Evolutionary conservation across 2,329 filamentous ascomycete genomes (phyloP).

Genomic region (Monascus ruber): DNA sequence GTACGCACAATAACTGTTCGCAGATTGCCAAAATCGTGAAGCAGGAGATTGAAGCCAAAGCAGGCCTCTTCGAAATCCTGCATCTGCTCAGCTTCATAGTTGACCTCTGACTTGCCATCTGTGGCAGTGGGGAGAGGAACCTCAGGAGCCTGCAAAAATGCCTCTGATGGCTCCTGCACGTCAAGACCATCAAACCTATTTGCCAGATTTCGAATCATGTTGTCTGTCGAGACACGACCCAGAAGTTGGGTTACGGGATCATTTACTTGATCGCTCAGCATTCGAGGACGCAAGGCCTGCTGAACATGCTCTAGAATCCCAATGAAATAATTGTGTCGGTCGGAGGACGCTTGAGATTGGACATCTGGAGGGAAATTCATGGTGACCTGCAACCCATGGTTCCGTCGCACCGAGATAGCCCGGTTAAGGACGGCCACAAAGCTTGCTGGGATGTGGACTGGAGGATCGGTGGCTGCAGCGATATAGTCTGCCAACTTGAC

Average conservation of each 20-base stretch:
- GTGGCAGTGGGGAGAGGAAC: slow-evolving; percentile 8
- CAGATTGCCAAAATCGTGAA: slow-evolving; percentile 11
- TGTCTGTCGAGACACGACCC: neutral
- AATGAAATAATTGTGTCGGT: slow-evolving; percentile 4
- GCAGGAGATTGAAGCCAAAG: slow-evolving; percentile 10
- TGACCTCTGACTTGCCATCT: slow-evolving; percentile 1
- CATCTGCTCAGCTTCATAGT: slow-evolving; percentile 27
- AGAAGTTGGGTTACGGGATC: too few relatives aligned
- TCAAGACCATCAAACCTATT: slow-evolving; percentile 27
- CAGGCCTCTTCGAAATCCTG: slow-evolving; percentile 7
- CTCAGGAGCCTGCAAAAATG: slow-evolving; percentile 24
- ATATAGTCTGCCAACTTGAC: slow-evolving; percentile 4
- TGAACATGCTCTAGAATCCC: slow-evolving; percentile 4
- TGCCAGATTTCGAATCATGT: neutral
- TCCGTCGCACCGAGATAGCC: slow-evolving; percentile 4
- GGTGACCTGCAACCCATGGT: neutral
- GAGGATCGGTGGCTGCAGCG: slow-evolving; percentile 1
- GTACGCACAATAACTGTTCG: slow-evolving; percentile 8
- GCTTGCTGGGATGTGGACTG: slow-evolving; percentile 2
- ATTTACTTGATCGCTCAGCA: neutral
- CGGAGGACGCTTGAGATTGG: neutral
- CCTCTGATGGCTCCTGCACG: slow-evolving; percentile 28
- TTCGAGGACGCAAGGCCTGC: slow-evolving; percentile 1
- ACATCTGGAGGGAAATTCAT: neutral
- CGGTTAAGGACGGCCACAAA: slow-evolving; percentile 2